Percentiles rank a stretch among this genome's conserved stretches.
Conservation (phyloP, 352 stramenopile species). For the Globisporangium mamillatum region DNA sequence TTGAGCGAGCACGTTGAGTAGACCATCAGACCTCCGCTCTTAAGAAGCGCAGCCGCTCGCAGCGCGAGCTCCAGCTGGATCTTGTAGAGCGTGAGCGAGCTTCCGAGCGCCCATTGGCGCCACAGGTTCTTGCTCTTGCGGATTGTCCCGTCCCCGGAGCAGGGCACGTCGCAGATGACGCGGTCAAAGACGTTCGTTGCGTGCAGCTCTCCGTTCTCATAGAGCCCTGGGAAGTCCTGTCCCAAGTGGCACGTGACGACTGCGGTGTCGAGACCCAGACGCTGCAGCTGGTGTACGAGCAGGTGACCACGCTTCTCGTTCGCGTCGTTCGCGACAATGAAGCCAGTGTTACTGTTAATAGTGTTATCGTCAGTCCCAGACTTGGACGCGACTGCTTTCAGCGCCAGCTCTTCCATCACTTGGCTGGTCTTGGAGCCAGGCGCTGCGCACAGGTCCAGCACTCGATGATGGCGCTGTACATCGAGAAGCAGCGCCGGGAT, state of each 20-base stretch:
- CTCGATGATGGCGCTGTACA: constrained; percentile 80
- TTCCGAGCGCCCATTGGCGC: constrained; percentile 86
- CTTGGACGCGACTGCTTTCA: constrained; percentile 17
- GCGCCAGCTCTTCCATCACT: constrained; percentile 86
- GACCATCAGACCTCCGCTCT: constrained; percentile 89
- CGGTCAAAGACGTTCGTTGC: constrained; percentile 91
- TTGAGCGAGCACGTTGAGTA: constrained; percentile 98
- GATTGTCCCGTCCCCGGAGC: constrained; percentile 96
- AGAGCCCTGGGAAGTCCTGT: constrained; percentile 92
- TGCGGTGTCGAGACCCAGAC: constrained; percentile 61
- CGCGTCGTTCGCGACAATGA: constrained; percentile 95
- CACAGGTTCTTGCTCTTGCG: constrained; percentile 96
- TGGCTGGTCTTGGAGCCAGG: constrained; percentile 99
- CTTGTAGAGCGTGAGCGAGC: constrained; percentile 87
- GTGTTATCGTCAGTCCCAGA: not conserved
- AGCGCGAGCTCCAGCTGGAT: constrained; percentile 92
- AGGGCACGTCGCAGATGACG: constrained; percentile 98
- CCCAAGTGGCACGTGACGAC: constrained; percentile 93
- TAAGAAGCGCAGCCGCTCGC: constrained; percentile 88
- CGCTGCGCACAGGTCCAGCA: constrained; percentile 87
- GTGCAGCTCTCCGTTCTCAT: constrained; percentile 33
- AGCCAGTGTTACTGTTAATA: constrained; percentile 29
- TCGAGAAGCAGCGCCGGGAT: constrained; percentile 96
- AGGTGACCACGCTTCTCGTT: constrained; percentile 96
- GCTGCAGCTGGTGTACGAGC: constrained; percentile 92